Conservation (phyloP, 106 monocot species). For the Phalaenopsis equestris region DNA sequence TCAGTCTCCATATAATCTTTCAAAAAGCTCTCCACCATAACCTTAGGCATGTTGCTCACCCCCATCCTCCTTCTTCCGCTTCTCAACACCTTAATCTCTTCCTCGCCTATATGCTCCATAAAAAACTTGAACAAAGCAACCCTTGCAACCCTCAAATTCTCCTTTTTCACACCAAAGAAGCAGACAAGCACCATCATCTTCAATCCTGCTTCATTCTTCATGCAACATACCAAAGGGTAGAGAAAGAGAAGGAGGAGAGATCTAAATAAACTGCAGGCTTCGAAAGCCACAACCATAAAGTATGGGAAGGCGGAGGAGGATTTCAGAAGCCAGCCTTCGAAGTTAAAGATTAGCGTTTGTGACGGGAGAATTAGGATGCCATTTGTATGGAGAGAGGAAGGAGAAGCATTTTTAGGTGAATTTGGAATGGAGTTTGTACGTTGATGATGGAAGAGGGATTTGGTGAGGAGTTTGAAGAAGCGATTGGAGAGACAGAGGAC, state of each 20-base stretch:
- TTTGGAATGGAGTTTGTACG: neutral
- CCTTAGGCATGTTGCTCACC: constrained; percentile 48
- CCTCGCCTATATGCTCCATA: constrained; percentile 46
- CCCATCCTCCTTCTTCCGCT: constrained; percentile 34
- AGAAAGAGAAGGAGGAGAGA: constrained; percentile 53
- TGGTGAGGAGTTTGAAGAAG: constrained; percentile 6
- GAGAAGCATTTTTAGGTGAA: neutral
- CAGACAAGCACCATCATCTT: constrained; percentile 44
- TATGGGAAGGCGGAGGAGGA: constrained; percentile 57
- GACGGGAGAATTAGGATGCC: neutral
- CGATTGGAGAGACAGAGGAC: neutral
- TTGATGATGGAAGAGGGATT: neutral
- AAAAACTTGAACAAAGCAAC: constrained; percentile 59
- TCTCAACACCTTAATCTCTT: constrained; percentile 40
- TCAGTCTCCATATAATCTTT: constrained; percentile 65
- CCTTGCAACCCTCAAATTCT: constrained; percentile 38
- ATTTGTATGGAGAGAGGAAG: neutral
- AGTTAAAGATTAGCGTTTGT: constrained; percentile 11
- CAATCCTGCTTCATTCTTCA: constrained; percentile 16
- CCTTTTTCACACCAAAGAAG: constrained; percentile 47
- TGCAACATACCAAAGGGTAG: constrained; percentile 39
- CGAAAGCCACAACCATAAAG: constrained; percentile 86
- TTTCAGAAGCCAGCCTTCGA: constrained; percentile 49
- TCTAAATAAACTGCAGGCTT: constrained; percentile 47
- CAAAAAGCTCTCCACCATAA: constrained; percentile 70